These are phyloP conservation scores for Lentinus polychrous DNA, from an alignment of 1,284 basidiomycete genomes.

Conservation along the genomic window DNA sequence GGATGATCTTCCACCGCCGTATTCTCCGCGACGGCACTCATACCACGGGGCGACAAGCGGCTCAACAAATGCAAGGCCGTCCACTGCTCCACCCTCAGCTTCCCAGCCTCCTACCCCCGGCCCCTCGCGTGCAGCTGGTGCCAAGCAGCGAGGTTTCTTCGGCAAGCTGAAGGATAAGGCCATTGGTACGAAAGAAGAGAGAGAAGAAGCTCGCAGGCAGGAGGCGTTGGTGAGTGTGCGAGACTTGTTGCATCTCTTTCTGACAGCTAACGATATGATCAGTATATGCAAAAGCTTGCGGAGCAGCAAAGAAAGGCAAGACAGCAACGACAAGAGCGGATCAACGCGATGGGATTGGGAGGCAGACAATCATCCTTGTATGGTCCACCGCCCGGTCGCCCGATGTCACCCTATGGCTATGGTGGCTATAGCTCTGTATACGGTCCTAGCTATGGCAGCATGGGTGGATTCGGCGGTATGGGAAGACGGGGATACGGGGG, in stretches of 20 bases:
- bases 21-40: constrained; percentile 27
- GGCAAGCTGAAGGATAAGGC: constrained; percentile 56
- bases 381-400: constrained; percentile 13
- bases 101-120: constrained; percentile 18
- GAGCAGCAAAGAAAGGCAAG: constrained; percentile 21
- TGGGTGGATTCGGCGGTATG: constrained; percentile 1
- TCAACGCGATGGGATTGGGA: constrained; percentile 6
- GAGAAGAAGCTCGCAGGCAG: constrained; percentile 40
- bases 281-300: constrained; percentile 13
- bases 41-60: constrained; percentile 15
- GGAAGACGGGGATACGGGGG: constrained; percentile 11
- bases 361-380: constrained; percentile 4
- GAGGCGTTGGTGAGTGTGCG: constrained; percentile 26
- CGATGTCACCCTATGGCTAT: constrained; percentile 9
- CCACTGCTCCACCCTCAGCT: neutral
- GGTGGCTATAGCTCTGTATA: no score
- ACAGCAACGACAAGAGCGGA: constrained; percentile 22
- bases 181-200: constrained; percentile 57
- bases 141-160: constrained; percentile 44
- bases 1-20: constrained; percentile 18
- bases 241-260: neutral
- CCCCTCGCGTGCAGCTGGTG: neutral
- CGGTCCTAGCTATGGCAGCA: neutral
- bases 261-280: neutral
- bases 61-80: neutral